Evolutionary conservation across 192 early-diverging fungal genomes (phyloP), one percentile per base, ranked within the genome.

Genomic region (Phlyctochytrium bullatum): DNA sequence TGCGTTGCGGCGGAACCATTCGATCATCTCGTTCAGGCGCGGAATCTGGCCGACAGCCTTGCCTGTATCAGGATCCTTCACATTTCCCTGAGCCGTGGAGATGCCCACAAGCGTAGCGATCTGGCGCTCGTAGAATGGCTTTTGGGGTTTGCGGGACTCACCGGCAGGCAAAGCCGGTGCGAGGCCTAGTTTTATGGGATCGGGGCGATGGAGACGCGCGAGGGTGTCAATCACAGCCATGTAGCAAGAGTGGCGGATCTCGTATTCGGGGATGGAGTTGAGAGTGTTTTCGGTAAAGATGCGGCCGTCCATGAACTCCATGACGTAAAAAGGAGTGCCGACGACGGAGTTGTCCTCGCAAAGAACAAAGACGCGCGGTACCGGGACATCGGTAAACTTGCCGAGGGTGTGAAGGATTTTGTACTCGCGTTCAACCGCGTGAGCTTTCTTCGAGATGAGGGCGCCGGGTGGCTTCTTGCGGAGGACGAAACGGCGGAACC

Each of bases 281-380:
- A 47, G 40, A 33, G 66, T 53, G 36, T 77, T 73, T 59, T 80
- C 89, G 2, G 83, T 73, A 68, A 95, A 91, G 52, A 98, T 92
- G 1, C 93, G 86, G 34, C 96, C 96, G 52, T 95, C 76, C 61
- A 96, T 76, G 65, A 94, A 98, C 77, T 98, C 89, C 96, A 98
- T 98, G 34, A 92, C 87, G 79, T 95, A 98, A 74, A 98, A 98
- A 25, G 93, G 91, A 4, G 96, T 96, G 10, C 92, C 96, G 34
- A 96, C 71, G 24, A 98, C 85, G 23, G 68, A 66, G n/a, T 58
- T 52, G 72, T 98, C 92, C 69, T 96, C 91, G 73, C 96, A 98
- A 32, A 98, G 86, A 20, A 83, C 77, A 66, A 91, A 92, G 6
- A 94, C 92, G 52, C 83, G 82, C 3, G 96, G 96, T 2, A 98